phyloP scores from a whole-genome alignment of 75 land plant genomes.

The Sequoiadendron giganteum region DNA sequence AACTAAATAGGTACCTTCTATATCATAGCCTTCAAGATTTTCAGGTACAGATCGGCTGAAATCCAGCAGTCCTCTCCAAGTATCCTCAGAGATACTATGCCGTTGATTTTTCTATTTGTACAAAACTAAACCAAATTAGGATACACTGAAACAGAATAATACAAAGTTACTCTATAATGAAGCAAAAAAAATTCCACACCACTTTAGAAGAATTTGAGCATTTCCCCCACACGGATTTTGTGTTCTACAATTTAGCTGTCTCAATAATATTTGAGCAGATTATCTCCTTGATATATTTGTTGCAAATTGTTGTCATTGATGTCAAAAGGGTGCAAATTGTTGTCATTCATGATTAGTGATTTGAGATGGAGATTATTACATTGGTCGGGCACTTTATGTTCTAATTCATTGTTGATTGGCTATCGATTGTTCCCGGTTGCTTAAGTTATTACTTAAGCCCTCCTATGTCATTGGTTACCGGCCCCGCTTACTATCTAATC shows the following conservation, averaged over 20 bases:
- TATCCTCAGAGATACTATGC: constrained; percentile 91
- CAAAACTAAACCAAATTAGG: not conserved
- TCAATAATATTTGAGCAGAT: not conserved
- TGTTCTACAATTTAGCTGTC: not conserved
- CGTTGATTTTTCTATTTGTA: constrained; percentile 66
- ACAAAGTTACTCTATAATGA: not conserved
- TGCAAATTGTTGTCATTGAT: too few species aligned
- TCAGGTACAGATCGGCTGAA: constrained; percentile 90
- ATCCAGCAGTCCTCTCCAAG: constrained; percentile 85
- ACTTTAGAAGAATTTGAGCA: not conserved
- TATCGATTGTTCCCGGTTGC: too few species aligned
- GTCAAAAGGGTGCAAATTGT: too few species aligned
- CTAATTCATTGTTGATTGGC: too few species aligned
- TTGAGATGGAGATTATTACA: too few species aligned
- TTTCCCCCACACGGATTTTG: not conserved
- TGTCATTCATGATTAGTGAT: too few species aligned
- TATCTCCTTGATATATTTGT: too few species aligned
- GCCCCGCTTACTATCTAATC: too few species aligned
- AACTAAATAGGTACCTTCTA: constrained; percentile 46
- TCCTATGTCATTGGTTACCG: too few species aligned
- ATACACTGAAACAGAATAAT: not conserved
- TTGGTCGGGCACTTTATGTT: too few species aligned
- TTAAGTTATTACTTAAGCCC: too few species aligned
- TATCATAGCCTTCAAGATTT: constrained; percentile 91
- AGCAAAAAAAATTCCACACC: not conserved